phyloP scores from a whole-genome alignment of 2,329 filamentous ascomycete species.

The Dothideomycetidae sp. region DNA sequence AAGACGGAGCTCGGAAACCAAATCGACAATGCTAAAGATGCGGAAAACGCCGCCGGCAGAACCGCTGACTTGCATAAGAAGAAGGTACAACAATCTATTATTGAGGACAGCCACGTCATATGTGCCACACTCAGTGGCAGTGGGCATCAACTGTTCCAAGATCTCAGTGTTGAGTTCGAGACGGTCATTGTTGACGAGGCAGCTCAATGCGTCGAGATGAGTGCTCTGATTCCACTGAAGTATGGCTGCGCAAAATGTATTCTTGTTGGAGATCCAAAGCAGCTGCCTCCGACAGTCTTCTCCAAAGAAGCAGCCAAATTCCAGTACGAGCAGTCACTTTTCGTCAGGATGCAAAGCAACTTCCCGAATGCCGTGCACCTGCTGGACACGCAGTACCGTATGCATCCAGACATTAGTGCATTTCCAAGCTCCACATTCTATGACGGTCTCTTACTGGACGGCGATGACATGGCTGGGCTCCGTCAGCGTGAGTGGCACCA shows the following conservation, averaged over 20 bases:
- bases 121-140: slow-evolving; percentile 91
- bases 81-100: slow-evolving; percentile 75
- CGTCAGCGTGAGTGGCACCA: slow-evolving; percentile 75
- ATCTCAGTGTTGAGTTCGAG: slow-evolving; percentile 88
- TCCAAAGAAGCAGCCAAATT: slow-evolving; percentile 85
- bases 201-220: slow-evolving; percentile 94
- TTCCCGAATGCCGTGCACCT: slow-evolving; percentile 79
- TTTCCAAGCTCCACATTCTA: slow-evolving; percentile 92
- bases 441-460: slow-evolving; percentile 73
- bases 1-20: slow-evolving; percentile 63
- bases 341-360: slow-evolving; percentile 95
- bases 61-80: slow-evolving; percentile 77
- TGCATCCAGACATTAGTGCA: slow-evolving; percentile 90
- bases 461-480: slow-evolving; percentile 63
- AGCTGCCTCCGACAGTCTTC: slow-evolving; percentile 87
- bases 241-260: slow-evolving; percentile 96
- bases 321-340: slow-evolving; percentile 94
- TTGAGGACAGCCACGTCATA: slow-evolving; percentile 81
- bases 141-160: slow-evolving; percentile 95
- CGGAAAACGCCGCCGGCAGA: slow-evolving; percentile 64
- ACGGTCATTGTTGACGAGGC: slow-evolving; percentile 98
- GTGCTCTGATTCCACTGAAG: slow-evolving; percentile 89
- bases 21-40: slow-evolving; percentile 79
- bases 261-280: slow-evolving; percentile 93
- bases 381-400: slow-evolving; percentile 95